Base-by-base conservation (phyloP, 371 early-diverging fungal species). In the Lichtheimia ramosa region DNA sequence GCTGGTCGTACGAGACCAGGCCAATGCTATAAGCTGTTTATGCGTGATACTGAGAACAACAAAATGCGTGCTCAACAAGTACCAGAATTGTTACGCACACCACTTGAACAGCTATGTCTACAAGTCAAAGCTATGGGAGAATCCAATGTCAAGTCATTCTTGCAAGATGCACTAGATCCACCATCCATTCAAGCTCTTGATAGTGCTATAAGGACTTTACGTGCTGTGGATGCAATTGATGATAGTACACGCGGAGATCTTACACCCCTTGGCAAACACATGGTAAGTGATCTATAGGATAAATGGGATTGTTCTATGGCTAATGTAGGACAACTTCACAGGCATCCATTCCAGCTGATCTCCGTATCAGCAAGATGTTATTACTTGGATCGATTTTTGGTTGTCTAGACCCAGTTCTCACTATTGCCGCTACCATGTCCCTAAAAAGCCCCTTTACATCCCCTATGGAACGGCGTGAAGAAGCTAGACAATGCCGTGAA, bases 1-100 rank as follows among this genome's bases (percentile, higher is more conserved):
- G 96, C 97, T 0, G 99, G 99, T 58, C 83, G 98, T 65, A 89
- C 92, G 10, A 77, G 88, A 41, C 83, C 85, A 1, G 98, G 98
- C n/a, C 69, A 88, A 27, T 89, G 90, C 48, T 92, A 85, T 66
- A 86, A 88, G 54, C 61, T 94, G 51, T 86, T 88, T 56, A 80
- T 87, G 2, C 65, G 70, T 24, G 63, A 77, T 8, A 78, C 70
- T 0, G 83, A 86, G 48, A 68, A 66, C 14, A 56, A 59, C 7
- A 74, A 73, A 51, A 82, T 91, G 85, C 67, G 77, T n/a, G 79
- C 81, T 0, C 87, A 83, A 50, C 87, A 88, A 53, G 70, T 71
- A 0, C 94, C 95, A 1, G 96, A 94, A 68, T 82, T 96, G 46
- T 70, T 84, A 56, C 83, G 95, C 0, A 84, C 89, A 23, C 92